Percentiles rank a stretch among this genome's conserved stretches.
These are phyloP conservation scores for Prunus fruticosa DNA, from an alignment of 306 rosid species.

Conservation along the genomic window DNA sequence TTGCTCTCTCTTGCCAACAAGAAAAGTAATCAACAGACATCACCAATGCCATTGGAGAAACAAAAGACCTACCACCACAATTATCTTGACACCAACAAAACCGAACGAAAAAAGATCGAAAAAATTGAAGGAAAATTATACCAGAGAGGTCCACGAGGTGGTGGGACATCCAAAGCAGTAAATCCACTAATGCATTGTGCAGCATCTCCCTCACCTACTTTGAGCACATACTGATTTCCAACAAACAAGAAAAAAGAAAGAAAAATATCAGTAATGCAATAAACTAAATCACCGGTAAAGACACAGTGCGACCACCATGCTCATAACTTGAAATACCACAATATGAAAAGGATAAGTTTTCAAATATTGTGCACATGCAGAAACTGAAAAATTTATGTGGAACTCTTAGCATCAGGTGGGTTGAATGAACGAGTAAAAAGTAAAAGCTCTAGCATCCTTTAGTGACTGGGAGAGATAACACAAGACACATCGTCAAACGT, in stretches of 20 bases:
- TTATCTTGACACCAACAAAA: background rate
- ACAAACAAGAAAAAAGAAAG: background rate
- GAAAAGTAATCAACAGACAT: background rate
- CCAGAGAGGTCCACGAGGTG: conserved; percentile 77
- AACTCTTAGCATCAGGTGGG: too few relatives aligned
- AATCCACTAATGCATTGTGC: conserved; percentile 71
- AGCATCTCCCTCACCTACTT: conserved; percentile 51
- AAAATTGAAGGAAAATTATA: conserved; percentile 8
- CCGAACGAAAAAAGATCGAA: background rate
- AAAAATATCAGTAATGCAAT: background rate
- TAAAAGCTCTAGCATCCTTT: background rate
- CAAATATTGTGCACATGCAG: background rate
- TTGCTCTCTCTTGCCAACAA: background rate
- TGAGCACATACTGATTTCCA: conserved; percentile 50
- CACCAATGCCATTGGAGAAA: background rate
- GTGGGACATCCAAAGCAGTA: conserved; percentile 58
- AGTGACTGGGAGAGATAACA: background rate
- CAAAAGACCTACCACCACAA: background rate
- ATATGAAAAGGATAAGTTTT: background rate
- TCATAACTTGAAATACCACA: background rate
- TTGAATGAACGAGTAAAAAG: background rate
- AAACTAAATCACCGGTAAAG: background rate
- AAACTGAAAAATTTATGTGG: too few relatives aligned
- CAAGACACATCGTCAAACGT: background rate
- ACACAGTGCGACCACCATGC: background rate